Conservation (phyloP, 148 eudicot species). For the Pouteria glomerata region DNA sequence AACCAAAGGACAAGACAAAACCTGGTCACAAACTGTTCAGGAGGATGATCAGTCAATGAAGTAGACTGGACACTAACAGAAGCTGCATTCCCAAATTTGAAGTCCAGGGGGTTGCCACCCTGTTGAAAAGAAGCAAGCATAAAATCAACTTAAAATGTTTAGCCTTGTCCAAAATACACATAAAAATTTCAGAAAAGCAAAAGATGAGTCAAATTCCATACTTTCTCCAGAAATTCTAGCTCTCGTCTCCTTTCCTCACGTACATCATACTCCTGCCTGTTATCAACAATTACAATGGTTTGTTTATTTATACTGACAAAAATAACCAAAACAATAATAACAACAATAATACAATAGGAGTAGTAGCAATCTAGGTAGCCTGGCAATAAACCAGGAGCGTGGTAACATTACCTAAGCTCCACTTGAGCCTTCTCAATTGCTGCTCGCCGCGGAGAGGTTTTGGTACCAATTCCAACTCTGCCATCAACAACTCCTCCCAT, state of each 20-base stretch:
- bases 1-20: slow-evolving; percentile 7
- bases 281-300: slow-evolving; percentile 19
- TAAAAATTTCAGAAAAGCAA: neutral
- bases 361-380: neutral
- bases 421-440: slow-evolving; percentile 88
- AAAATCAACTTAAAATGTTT: neutral
- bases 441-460: slow-evolving; percentile 65
- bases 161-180: neutral
- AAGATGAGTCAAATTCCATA: slow-evolving; percentile 30
- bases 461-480: slow-evolving; percentile 63
- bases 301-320: slow-evolving; percentile 10
- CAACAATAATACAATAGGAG: neutral
- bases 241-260: slow-evolving; percentile 80
- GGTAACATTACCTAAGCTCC: slow-evolving; percentile 64
- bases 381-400: slow-evolving; percentile 1
- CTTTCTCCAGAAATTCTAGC: slow-evolving; percentile 93
- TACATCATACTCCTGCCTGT: slow-evolving; percentile 82
- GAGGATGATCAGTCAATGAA: slow-evolving; percentile 63
- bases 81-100: slow-evolving; percentile 56
- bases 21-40: slow-evolving; percentile 63
- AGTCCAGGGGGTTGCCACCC: slow-evolving; percentile 97
- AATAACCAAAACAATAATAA: neutral
- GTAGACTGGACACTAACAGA: slow-evolving; percentile 82
- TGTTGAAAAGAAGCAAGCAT: slow-evolving; percentile 24
- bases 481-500: slow-evolving; percentile 95